Percentiles rank a stretch among this genome's conserved stretches.
Evolutionary conservation across 2,329 filamentous ascomycete species (phyloP).

Genomic region (Colletotrichum sp.): DNA sequence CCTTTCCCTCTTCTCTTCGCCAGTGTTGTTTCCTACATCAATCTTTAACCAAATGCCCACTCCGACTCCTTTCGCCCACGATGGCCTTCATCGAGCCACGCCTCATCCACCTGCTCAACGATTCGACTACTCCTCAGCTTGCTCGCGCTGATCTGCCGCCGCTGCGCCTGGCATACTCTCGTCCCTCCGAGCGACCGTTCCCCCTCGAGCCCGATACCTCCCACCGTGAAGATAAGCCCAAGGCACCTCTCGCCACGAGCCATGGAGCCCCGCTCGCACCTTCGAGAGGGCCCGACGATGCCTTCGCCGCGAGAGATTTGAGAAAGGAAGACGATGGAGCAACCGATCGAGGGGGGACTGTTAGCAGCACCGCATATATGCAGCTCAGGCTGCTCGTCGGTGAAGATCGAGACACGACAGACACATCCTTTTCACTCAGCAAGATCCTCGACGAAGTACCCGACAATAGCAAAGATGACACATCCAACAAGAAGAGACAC

Average conservation of each 20-base stretch:
- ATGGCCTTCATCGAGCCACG: constrained; percentile 73
- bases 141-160: constrained; percentile 60
- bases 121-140: constrained; percentile 53
- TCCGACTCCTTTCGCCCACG: constrained; percentile 35
- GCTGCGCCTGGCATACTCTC: constrained; percentile 47
- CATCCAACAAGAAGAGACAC: constrained; percentile 59
- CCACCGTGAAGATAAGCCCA: constrained; percentile 42
- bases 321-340: constrained; percentile 11
- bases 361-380: constrained; percentile 7
- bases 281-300: constrained; percentile 11
- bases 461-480: constrained; percentile 46
- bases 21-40: constrained; percentile 11
- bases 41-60: constrained; percentile 41
- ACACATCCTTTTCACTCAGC: constrained; percentile 48
- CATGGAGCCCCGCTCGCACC: constrained; percentile 7
- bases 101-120: constrained; percentile 69
- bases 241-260: constrained; percentile 19
- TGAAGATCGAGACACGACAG: constrained; percentile 37
- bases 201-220: constrained; percentile 57
- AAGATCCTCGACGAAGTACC: constrained; percentile 51
- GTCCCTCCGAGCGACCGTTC: constrained; percentile 49
- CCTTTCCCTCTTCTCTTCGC: constrained; percentile 13
- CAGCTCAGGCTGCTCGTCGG: constrained; percentile 46
- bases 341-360: neutral
- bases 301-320: neutral